Base-by-base conservation (phyloP, 1,139 yeast genomes). In the Suhomyces taliae region DNA sequence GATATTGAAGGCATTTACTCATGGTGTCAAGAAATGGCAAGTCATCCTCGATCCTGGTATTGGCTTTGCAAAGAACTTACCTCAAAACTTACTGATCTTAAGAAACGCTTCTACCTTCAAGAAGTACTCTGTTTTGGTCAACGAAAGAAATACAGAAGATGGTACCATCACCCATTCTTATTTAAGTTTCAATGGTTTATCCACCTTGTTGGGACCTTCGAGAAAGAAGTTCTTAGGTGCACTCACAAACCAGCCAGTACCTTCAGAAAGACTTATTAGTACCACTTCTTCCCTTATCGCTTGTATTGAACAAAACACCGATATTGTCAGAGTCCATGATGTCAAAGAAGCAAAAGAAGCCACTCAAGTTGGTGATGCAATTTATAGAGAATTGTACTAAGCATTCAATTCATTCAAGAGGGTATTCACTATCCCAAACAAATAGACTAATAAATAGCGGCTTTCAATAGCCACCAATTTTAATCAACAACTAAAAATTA, bases 1-100 rank as follows among this genome's bases (percentile, higher is more conserved):
- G 48, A 74, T 89, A 35, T 56, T 66, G 1, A 75, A 70, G 45
- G 96, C 97, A 8, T 69, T 80, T 42, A 61, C 58, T 0, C 69
- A 68, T 0, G 97, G 97, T 1, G 81, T 93, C 1, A 75, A 76
- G 48, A 82, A 95, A 63, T 93, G 97, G 97, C 98, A 93, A 66
- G 70, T 93, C 2, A 83, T 95, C 14, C 62, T 90, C 10, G 99
- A 93, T 64, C 99, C 99, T 0, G 99, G 99, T 1, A 69, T 93
- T 44, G 99, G 99, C 1, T 93, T 93, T 68, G 97, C 98, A 19
- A 93, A 93, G 63, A 77, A 76, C 45, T 59, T 78, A 39, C 56
- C 65, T 8, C 97, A 91, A 59, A 93, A 91, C 62, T 57, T 91
- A 39, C 75, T 78, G 10, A 57, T 90, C 1, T 73, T 93, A 29